Evolutionary conservation across 208 protist species (phyloP).

Genomic region (Zelonia costaricensis): DNA sequence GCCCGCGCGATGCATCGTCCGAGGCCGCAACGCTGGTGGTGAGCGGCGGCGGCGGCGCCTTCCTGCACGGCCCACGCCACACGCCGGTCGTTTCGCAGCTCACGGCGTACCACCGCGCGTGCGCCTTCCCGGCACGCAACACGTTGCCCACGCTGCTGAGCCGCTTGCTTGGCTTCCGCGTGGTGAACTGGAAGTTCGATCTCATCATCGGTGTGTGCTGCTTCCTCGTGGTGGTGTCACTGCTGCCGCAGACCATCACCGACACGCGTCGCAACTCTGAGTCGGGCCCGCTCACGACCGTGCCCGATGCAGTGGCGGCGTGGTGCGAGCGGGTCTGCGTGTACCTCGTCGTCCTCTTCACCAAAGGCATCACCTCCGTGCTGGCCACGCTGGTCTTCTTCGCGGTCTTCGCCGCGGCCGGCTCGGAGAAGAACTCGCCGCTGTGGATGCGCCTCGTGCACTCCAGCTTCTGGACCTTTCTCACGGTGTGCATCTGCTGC

Average conservation of each 20-base stretch:
- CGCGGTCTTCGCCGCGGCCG: conserved; percentile 44
- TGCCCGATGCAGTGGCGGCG: conserved; percentile 21
- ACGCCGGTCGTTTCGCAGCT: conserved; percentile 48
- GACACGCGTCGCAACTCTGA: conserved; percentile 1
- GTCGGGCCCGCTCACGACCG: conserved; percentile 9
- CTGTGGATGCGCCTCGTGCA: conserved; percentile 45
- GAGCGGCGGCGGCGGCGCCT: conserved; percentile 78
- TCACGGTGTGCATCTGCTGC: conserved; percentile 51
- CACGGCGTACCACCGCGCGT: conserved; percentile 48
- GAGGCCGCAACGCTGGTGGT: conserved; percentile 67
- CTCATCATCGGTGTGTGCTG: conserved; percentile 65
- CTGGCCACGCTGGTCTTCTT: conserved; percentile 47
- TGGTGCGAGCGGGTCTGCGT: conserved; percentile 24
- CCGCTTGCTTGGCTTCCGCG: conserved; percentile 67
- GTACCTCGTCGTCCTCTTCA: conserved; percentile 44
- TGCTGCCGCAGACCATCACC: conserved; percentile 51
- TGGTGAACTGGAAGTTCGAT: conserved; percentile 90
- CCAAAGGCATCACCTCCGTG: conserved; percentile 46
- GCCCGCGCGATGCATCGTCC: conserved; percentile 42
- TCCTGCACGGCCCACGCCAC: conserved; percentile 64
- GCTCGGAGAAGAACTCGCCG: conserved; percentile 36
- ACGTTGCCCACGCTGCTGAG: conserved; percentile 49
- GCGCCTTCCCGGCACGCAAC: conserved; percentile 59
- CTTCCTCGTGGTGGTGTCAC: conserved; percentile 68
- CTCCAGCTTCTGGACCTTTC: conserved; percentile 49